These are phyloP conservation scores for Candida stauntonica DNA, from an alignment of 805 yeast genomes.

Conservation along the genomic window DNA sequence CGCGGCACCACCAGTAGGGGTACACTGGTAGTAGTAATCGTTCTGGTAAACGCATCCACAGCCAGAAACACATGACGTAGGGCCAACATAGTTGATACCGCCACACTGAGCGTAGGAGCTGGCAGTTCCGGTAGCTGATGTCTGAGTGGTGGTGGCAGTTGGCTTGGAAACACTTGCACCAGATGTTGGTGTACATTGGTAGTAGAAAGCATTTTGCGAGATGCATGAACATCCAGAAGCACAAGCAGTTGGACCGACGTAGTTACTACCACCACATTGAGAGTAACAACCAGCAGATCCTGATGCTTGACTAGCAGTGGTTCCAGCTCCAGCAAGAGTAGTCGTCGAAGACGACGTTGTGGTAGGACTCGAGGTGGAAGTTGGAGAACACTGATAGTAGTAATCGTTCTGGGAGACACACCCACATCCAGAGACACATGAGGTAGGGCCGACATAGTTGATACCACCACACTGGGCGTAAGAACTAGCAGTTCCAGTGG, in stretches of 20 bases:
- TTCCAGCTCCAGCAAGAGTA: no score
- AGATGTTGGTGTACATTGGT: constrained; percentile 11
- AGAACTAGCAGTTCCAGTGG: background rate
- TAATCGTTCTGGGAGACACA: constrained; percentile 12
- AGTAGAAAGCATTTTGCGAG: constrained; percentile 8
- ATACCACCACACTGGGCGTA: constrained; percentile 21
- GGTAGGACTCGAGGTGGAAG: constrained; percentile 1
- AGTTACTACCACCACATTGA: constrained; percentile 17
- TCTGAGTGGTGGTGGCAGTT: constrained; percentile 1
- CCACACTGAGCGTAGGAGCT: constrained; percentile 18
- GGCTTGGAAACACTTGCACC: background rate
- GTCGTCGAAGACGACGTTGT: no score
- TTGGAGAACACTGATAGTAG: constrained; percentile 15
- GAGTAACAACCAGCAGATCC: constrained; percentile 1
- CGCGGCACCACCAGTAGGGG: constrained; percentile 1
- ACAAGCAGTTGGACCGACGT: constrained; percentile 11
- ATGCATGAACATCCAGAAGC: constrained; percentile 7
- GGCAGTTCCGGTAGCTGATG: background rate
- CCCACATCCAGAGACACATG: constrained; percentile 12
- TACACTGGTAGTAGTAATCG: constrained; percentile 17
- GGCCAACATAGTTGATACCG: constrained; percentile 11
- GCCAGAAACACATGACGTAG: constrained; percentile 14
- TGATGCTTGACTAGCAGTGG: background rate
- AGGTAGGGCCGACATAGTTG: constrained; percentile 8
- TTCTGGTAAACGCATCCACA: constrained; percentile 10